A percentile compares a stretch with the other conserved stretches of the same genome.
phyloP scores from a whole-genome alignment of 352 stramenopile species.

The Phytophthora quininea region DNA sequence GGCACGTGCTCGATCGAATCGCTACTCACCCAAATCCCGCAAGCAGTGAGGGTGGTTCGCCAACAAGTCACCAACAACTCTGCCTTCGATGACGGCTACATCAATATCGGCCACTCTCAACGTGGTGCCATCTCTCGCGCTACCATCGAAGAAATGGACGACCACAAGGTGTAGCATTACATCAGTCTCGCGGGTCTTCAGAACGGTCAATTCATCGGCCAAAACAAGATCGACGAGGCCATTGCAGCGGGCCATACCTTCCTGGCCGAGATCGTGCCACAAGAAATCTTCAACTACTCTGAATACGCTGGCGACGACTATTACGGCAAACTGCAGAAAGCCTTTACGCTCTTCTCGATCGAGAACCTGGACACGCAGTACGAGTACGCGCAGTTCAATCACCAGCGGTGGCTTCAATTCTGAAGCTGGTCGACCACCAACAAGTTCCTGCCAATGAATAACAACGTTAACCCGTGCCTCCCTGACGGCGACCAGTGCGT shows the following conservation, averaged over 20 bases:
- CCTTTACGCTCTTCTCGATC: constrained; percentile 22
- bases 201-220: constrained; percentile 49
- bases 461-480: constrained; percentile 31
- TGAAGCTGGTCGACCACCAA: constrained; percentile 14
- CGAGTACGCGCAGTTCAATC: constrained; percentile 31
- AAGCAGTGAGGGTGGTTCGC: constrained; percentile 40
- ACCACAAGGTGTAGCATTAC: constrained; percentile 41
- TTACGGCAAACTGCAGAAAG: constrained; percentile 29
- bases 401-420: constrained; percentile 18
- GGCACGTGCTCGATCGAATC: constrained; percentile 21
- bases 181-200: constrained; percentile 37
- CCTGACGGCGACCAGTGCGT: not conserved
- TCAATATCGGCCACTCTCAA: constrained; percentile 43
- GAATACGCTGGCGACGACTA: constrained; percentile 18
- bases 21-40: constrained; percentile 28
- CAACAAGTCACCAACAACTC: constrained; percentile 10
- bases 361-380: constrained; percentile 11
- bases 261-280: constrained; percentile 16
- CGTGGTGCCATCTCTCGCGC: constrained; percentile 36
- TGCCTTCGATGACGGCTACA: constrained; percentile 35
- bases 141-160: constrained; percentile 49
- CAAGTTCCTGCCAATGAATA: constrained; percentile 20
- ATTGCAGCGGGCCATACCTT: constrained; percentile 11
- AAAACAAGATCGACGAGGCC: constrained; percentile 16
- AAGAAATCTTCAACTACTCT: constrained; percentile 27